Conservation (phyloP, 441 rosid genomes). For the Aleurites moluccanus region DNA sequence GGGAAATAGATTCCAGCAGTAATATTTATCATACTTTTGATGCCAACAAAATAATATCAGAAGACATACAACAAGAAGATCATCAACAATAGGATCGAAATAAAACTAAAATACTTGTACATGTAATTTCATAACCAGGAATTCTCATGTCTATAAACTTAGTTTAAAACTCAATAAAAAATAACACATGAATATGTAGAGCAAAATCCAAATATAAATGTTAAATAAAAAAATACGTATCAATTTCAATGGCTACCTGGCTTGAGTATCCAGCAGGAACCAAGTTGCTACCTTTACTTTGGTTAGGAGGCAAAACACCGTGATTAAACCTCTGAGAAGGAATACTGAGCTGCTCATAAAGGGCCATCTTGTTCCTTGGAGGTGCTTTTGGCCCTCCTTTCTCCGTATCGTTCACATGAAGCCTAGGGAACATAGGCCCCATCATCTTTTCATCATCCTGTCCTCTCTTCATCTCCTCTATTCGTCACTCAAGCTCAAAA, state of each 20-base stretch:
- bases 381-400: constrained; percentile 97
- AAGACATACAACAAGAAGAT: neutral
- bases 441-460: constrained; percentile 62
- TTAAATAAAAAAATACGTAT: constrained; percentile 18
- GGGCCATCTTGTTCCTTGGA: constrained; percentile 98
- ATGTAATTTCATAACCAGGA: constrained; percentile 5
- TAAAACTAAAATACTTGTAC: neutral
- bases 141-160: neutral
- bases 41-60: constrained; percentile 1
- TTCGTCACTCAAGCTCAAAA: constrained; percentile 8
- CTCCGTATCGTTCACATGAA: constrained; percentile 84
- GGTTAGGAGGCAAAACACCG: constrained; percentile 34
- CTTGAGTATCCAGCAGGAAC: constrained; percentile 47
- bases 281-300: constrained; percentile 30
- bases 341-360: constrained; percentile 82
- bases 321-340: constrained; percentile 74
- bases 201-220: neutral
- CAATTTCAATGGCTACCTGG: constrained; percentile 47
- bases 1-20: neutral
- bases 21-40: neutral
- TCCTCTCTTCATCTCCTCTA: constrained; percentile 57
- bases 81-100: neutral
- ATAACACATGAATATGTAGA: neutral
- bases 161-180: neutral
- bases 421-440: constrained; percentile 87